These are phyloP conservation scores for Phaseolus lunatus DNA, from an alignment of 306 rosid genomes.

Conservation along the genomic window DNA sequence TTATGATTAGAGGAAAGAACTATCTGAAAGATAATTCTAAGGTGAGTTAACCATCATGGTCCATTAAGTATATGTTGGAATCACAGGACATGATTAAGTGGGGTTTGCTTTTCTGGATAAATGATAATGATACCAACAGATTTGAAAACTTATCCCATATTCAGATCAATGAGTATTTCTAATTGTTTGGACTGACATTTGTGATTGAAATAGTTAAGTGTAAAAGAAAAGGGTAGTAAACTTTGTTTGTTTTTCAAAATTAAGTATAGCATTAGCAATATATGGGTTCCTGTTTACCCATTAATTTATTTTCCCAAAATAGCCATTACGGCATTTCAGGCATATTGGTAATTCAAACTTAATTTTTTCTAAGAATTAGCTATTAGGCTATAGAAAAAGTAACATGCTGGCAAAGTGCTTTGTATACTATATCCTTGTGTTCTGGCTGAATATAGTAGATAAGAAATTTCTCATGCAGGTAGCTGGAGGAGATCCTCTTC, in stretches of 20 bases:
- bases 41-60: constrained; percentile 54
- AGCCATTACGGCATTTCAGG: not conserved
- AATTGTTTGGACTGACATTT: constrained; percentile 12
- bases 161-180: constrained; percentile 10
- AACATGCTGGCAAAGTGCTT: not conserved
- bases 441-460: constrained; percentile 22
- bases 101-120: not conserved
- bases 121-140: not conserved
- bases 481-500: constrained; percentile 90
- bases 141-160: not conserved
- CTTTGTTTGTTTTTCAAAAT: not conserved
- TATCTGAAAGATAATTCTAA: constrained; percentile 85
- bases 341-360: constrained; percentile 26
- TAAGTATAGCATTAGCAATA: not conserved
- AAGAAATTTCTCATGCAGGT: constrained; percentile 54
- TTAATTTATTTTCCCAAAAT: not conserved
- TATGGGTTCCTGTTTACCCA: not conserved
- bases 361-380: not conserved
- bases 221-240: not conserved
- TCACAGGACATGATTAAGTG: not conserved
- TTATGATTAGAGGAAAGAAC: constrained; percentile 92
- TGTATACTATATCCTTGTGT: not conserved
- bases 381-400: constrained; percentile 4
- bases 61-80: not conserved
- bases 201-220: not conserved